Evolutionary conservation across 257 asterid genomes (phyloP).

Genomic region (Solanum medicagineum): DNA sequence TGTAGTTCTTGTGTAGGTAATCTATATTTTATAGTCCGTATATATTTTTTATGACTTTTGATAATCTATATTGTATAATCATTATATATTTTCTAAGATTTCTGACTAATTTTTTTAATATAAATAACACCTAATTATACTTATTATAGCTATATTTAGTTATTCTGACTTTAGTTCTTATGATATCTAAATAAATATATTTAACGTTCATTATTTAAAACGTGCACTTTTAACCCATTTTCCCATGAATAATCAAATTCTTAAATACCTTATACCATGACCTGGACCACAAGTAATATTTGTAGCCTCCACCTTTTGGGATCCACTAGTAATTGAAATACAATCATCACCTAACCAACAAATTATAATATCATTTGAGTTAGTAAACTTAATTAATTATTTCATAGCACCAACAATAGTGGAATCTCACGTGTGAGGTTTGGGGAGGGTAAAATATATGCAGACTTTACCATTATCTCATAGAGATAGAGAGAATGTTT

Average conservation of each 20-base stretch:
- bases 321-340: conserved; percentile 59
- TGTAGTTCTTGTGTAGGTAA: no score
- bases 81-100: no score
- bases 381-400: not conserved
- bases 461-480: no score
- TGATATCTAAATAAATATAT: not conserved
- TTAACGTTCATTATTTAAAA: not conserved
- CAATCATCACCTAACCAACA: conserved; percentile 64
- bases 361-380: not conserved
- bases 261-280: conserved; percentile 73
- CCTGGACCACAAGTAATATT: conserved; percentile 82
- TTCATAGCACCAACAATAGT: no score
- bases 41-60: no score
- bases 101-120: no score
- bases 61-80: no score
- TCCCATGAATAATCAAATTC: not conserved
- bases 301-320: conserved; percentile 31
- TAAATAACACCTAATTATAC: no score
- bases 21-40: no score
- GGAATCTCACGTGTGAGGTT: no score
- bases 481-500: no score
- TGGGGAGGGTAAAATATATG: no score
- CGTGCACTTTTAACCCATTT: not conserved
- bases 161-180: not conserved
- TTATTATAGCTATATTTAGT: not conserved